These are phyloP conservation scores for Fusarium haematococcum DNA, from an alignment of 2,329 filamentous ascomycete species.

Conservation along the genomic window DNA sequence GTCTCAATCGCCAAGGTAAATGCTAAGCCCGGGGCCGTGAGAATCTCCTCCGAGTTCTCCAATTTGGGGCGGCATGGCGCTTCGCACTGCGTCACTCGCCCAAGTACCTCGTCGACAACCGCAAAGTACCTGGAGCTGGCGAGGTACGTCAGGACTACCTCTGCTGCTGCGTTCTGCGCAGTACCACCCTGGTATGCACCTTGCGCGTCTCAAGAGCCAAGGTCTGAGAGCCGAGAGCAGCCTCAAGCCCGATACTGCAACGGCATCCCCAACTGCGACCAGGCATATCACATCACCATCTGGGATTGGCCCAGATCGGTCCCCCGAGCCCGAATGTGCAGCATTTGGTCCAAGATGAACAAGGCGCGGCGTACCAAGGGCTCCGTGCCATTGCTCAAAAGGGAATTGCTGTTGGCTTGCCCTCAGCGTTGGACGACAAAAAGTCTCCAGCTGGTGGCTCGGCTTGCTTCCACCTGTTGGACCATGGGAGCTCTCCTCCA, in stretches of 20 bases:
- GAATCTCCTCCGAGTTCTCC: slow-evolving; percentile 11
- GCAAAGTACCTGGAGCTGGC: slow-evolving; percentile 27
- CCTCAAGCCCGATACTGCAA: slow-evolving; percentile 18
- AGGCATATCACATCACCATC: slow-evolving; percentile 27
- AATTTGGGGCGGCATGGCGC: slow-evolving; percentile 43
- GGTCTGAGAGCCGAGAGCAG: slow-evolving; percentile 26
- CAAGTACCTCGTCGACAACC: slow-evolving; percentile 17
- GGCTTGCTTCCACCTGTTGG: not conserved
- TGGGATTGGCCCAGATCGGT: slow-evolving; percentile 9
- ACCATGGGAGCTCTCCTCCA: not conserved
- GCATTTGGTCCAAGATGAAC: slow-evolving; percentile 6
- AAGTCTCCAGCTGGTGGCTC: slow-evolving; percentile 10
- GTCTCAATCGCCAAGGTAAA: slow-evolving; percentile 27
- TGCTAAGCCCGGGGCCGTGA: slow-evolving; percentile 20
- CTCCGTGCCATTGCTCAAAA: slow-evolving; percentile 2
- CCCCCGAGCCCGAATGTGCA: slow-evolving; percentile 3
- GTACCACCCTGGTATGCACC: not conserved
- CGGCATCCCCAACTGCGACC: slow-evolving; percentile 14
- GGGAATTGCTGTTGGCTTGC: slow-evolving; percentile 3
- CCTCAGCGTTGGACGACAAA: slow-evolving; percentile 1
- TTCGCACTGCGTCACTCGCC: slow-evolving; percentile 43
- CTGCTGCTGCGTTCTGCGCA: slow-evolving; percentile 9
- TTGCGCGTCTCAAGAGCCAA: slow-evolving; percentile 12
- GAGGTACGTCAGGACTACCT: slow-evolving; percentile 8
- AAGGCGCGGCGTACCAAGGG: not conserved